phyloP scores from a whole-genome alignment of 768 basidiomycete species.

The Clitopilus passeckerianus region DNA sequence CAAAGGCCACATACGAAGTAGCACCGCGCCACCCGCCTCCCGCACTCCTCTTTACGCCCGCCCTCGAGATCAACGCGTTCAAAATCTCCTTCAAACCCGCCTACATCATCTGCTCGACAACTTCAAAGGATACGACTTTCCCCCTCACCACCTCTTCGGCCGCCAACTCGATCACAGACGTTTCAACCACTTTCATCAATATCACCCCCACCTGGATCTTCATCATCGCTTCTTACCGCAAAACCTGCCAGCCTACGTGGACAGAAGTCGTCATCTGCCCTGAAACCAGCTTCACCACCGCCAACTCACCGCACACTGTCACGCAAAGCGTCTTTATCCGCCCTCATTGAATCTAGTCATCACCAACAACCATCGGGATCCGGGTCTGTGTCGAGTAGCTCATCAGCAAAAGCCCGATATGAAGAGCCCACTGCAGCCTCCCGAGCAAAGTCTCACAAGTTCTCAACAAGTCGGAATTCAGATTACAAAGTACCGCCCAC shows the following conservation, averaged over 20 bases:
- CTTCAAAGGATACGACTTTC: conserved; percentile 64
- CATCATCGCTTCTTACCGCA: conserved; percentile 54
- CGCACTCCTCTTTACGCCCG: conserved; percentile 49
- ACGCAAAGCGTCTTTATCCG: conserved; percentile 78
- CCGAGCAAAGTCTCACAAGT: conserved; percentile 66
- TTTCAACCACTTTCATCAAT: conserved; percentile 53
- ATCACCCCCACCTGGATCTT: conserved; percentile 41
- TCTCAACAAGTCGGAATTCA: conserved; percentile 58
- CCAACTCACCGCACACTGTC: conserved; percentile 54
- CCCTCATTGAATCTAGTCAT: conserved; percentile 53
- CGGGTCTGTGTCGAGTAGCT: conserved; percentile 28
- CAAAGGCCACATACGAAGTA: conserved; percentile 42
- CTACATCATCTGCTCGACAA: conserved; percentile 64
- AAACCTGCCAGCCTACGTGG: conserved; percentile 76
- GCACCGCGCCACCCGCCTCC: conserved; percentile 50
- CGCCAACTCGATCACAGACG: conserved; percentile 53
- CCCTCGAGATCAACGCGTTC: conserved; percentile 64
- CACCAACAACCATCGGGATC: conserved; percentile 55
- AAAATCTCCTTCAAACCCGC: conserved; percentile 69
- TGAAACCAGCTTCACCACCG: conserved; percentile 75
- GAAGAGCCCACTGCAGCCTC: conserved; percentile 80
- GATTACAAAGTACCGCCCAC: conserved; percentile 74
- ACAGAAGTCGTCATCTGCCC: conserved; percentile 80
- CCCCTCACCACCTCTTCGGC: conserved; percentile 62
- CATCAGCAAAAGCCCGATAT: conserved; percentile 51